Evolutionary conservation across 495 filamentous ascomycete species (phyloP).

Genomic region (Penicillium turbatum): DNA sequence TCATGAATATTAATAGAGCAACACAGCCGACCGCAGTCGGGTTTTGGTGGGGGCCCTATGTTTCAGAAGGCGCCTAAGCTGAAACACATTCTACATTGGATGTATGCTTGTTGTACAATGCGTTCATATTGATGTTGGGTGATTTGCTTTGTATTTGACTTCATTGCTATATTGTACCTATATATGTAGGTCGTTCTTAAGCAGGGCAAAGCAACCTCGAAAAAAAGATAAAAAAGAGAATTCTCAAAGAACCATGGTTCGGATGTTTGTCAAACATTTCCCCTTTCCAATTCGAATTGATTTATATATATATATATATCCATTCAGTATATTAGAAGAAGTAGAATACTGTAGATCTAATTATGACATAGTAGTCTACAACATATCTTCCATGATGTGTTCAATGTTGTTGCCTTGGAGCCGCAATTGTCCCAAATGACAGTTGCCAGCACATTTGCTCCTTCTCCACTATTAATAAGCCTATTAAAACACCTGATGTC

Average conservation of each 20-base stretch:
- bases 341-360: too few species aligned
- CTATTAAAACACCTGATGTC: not conserved
- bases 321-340: too few species aligned
- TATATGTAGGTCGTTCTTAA: too few species aligned
- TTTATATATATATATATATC: too few species aligned
- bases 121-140: too few species aligned
- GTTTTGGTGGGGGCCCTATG: constrained; percentile 22
- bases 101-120: too few species aligned
- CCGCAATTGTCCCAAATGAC: constrained; percentile 19
- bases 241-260: not conserved
- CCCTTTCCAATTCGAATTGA: not conserved
- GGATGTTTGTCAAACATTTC: not conserved
- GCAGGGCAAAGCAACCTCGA: too few species aligned
- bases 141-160: too few species aligned
- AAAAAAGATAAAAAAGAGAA: too few species aligned
- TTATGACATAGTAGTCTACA: too few species aligned
- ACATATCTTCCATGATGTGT: too few species aligned
- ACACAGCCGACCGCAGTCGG: constrained; percentile 28
- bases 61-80: constrained; percentile 32
- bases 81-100: constrained; percentile 24
- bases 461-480: not conserved
- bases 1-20: constrained; percentile 30
- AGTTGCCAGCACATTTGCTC: constrained; percentile 17
- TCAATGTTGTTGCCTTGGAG: constrained; percentile 24
- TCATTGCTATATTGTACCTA: too few species aligned